These are phyloP conservation scores for Leccinum subgranulosum DNA, from an alignment of 768 basidiomycete genomes.

Conservation along the genomic window DNA sequence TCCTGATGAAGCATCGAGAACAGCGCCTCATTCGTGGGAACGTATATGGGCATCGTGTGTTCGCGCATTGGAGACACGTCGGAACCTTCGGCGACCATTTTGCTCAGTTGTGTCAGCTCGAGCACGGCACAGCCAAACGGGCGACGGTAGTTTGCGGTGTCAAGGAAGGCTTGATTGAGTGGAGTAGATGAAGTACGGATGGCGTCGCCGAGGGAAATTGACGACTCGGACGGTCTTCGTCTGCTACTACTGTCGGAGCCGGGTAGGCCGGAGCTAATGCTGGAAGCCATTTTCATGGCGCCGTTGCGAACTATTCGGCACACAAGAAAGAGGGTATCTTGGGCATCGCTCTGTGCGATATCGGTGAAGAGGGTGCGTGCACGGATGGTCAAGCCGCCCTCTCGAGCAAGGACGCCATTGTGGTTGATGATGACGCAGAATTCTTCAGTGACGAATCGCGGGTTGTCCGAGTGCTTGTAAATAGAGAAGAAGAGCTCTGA, in stretches of 20 bases:
- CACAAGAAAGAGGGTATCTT: slow-evolving; percentile 84
- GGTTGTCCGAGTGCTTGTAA: slow-evolving; percentile 73
- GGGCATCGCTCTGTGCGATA: slow-evolving; percentile 80
- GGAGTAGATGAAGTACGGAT: slow-evolving; percentile 16
- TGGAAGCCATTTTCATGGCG: slow-evolving; percentile 68
- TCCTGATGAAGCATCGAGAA: slow-evolving; percentile 96
- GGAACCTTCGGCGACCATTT: slow-evolving; percentile 59
- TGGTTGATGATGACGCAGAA: slow-evolving; percentile 88
- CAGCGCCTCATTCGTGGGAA: slow-evolving; percentile 75
- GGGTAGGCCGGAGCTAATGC: slow-evolving; percentile 45
- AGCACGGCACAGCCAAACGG: slow-evolving; percentile 97
- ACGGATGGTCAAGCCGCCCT: slow-evolving; percentile 54
- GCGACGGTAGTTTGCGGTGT: slow-evolving; percentile 61
- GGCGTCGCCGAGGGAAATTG: slow-evolving; percentile 35
- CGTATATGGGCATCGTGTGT: slow-evolving; percentile 83
- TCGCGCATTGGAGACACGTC: slow-evolving; percentile 69
- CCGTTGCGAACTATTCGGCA: slow-evolving; percentile 91
- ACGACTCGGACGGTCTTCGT: slow-evolving; percentile 56
- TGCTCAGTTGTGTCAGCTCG: slow-evolving; percentile 73
- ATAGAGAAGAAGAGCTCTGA: slow-evolving; percentile 93
- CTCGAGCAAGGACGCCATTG: slow-evolving; percentile 82
- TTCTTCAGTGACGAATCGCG: slow-evolving; percentile 90
- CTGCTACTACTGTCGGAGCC: slow-evolving; percentile 35
- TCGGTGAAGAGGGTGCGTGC: slow-evolving; percentile 90
- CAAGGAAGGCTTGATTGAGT: slow-evolving; percentile 30